phyloP scores from a whole-genome alignment of 192 early-diverging fungal species.

The Chytriomyces confervae region DNA sequence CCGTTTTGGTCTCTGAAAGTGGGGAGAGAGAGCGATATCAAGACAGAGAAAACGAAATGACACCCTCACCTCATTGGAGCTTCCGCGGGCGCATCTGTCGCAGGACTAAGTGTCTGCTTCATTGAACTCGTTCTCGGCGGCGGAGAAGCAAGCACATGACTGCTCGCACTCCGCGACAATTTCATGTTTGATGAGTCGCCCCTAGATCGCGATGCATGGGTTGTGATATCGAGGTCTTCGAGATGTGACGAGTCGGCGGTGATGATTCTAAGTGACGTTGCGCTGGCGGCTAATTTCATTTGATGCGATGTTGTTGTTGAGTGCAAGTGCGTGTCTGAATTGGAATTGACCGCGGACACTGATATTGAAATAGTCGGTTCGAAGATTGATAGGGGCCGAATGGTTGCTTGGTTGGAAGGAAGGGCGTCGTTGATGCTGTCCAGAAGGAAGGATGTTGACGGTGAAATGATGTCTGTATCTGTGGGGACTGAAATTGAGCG shows the following conservation, averaged over 20 bases:
- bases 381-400: too few relatives aligned
- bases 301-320: too few relatives aligned
- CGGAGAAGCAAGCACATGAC: neutral
- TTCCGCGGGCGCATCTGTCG: neutral
- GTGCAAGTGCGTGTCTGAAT: too few relatives aligned
- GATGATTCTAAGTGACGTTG: neutral
- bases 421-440: too few relatives aligned
- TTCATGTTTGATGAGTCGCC: neutral
- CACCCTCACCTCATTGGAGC: neutral
- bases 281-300: neutral
- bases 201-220: neutral
- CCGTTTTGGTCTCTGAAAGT: slow-evolving; percentile 36
- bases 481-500: too few relatives aligned
- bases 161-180: neutral
- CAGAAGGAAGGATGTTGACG: too few relatives aligned
- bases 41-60: neutral
- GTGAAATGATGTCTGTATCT: too few relatives aligned
- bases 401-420: too few relatives aligned
- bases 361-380: too few relatives aligned
- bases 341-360: too few relatives aligned
- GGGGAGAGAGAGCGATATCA: neutral
- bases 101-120: neutral
- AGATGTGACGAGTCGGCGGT: neutral
- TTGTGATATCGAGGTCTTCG: neutral
- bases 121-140: neutral